Evolutionary conservation across 441 rosid genomes (phyloP).

Genomic region (Populus hybrid): DNA sequence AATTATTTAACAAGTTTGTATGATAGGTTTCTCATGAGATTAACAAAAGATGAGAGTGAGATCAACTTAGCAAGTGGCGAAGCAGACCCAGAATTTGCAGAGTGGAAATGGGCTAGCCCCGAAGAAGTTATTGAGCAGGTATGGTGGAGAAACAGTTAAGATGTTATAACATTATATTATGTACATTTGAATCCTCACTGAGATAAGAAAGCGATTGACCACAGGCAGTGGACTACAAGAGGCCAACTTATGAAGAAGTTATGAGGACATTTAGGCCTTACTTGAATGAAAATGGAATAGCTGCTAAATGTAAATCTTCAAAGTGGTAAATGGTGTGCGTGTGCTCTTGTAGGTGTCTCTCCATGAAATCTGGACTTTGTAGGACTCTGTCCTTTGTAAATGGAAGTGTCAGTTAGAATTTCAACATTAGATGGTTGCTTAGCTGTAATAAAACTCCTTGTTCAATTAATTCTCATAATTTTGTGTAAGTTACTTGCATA

Average conservation of each 20-base stretch:
- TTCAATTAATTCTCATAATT: slow-evolving; percentile 15
- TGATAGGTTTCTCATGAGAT: slow-evolving; percentile 76
- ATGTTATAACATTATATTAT: background rate
- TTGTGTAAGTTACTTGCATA: background rate
- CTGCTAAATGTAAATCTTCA: slow-evolving; percentile 85
- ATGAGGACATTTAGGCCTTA: slow-evolving; percentile 66
- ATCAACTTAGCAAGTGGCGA: slow-evolving; percentile 74
- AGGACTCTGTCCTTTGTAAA: slow-evolving; percentile 40
- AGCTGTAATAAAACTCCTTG: slow-evolving; percentile 26
- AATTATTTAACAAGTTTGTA: background rate
- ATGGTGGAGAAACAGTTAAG: background rate
- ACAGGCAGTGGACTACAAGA: slow-evolving; percentile 98
- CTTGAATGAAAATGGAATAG: slow-evolving; percentile 48
- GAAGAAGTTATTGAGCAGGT: slow-evolving; percentile 89
- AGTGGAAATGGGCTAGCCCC: slow-evolving; percentile 93
- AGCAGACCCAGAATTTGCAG: slow-evolving; percentile 84
- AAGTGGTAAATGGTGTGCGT: slow-evolving; percentile 56
- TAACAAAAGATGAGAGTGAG: slow-evolving; percentile 72
- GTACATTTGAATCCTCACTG: background rate
- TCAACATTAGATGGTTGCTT: slow-evolving; percentile 29
- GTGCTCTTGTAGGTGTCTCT: slow-evolving; percentile 19
- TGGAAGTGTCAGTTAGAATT: slow-evolving; percentile 30
- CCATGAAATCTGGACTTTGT: slow-evolving; percentile 19
- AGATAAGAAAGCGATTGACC: slow-evolving; percentile 4
- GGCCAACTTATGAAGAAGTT: slow-evolving; percentile 94